These are phyloP conservation scores for Coemansia reversa DNA, from an alignment of 192 early-diverging fungal genomes.

Conservation along the genomic window DNA sequence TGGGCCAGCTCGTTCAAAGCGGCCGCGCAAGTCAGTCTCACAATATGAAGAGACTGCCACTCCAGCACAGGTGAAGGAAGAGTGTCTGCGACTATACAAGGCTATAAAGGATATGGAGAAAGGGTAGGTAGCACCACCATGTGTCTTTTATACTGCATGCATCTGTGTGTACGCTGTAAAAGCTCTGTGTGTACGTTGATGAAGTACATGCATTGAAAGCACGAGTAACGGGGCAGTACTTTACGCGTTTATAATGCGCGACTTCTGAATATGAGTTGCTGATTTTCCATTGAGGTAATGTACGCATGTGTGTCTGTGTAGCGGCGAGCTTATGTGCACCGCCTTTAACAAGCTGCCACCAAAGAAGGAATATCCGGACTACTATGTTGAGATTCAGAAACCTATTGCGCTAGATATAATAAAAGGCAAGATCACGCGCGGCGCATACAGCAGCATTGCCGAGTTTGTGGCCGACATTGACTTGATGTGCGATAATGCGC, in stretches of 20 bases:
- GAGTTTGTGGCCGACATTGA: constrained; percentile 78
- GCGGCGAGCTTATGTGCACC: constrained; percentile 41
- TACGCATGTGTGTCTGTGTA: constrained; percentile 26
- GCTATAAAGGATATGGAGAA: constrained; percentile 49
- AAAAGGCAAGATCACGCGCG: constrained; percentile 67
- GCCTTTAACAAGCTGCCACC: constrained; percentile 63
- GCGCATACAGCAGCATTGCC: constrained; percentile 61
- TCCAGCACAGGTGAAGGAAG: constrained; percentile 25
- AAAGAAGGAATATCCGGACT: constrained; percentile 81
- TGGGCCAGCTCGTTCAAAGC: constrained; percentile 22
- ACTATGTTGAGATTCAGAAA: constrained; percentile 82
- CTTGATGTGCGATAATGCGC: constrained; percentile 90
- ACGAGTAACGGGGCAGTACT: not conserved
- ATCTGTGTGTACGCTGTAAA: not conserved
- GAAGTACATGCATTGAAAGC: not conserved
- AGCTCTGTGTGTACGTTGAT: not conserved
- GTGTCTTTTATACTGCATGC: too few species aligned
- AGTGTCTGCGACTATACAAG: constrained; percentile 45
- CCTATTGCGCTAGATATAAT: constrained; percentile 94
- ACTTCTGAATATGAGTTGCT: not conserved
- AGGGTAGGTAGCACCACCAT: constrained; percentile 30
- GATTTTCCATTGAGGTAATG: not conserved
- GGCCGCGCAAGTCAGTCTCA: constrained; percentile 30
- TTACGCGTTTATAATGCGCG: not conserved
- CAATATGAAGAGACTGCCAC: constrained; percentile 8